Evolutionary conservation across 2,329 filamentous ascomycete genomes (phyloP).

Genomic region (Neonectria faginata): DNA sequence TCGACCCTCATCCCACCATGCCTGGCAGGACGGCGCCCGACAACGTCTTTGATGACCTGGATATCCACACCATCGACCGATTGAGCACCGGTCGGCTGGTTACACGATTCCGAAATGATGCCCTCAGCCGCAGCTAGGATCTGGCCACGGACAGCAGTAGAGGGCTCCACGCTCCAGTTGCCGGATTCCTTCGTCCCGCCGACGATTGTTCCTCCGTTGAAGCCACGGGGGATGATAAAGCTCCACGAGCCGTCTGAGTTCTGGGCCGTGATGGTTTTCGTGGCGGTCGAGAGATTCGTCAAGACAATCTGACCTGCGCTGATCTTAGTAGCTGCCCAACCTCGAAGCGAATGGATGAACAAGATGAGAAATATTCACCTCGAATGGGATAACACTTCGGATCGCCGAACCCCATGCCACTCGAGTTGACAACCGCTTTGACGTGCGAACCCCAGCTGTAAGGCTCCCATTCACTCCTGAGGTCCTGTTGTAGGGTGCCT

Average conservation of each 20-base stretch:
- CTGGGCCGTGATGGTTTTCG: constrained; percentile 66
- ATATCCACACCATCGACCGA: constrained; percentile 47
- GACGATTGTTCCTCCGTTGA: constrained; percentile 72
- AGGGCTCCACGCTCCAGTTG: constrained; percentile 65
- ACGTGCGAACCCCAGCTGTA: constrained; percentile 42
- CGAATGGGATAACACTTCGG: constrained; percentile 49
- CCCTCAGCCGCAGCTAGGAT: constrained; percentile 31
- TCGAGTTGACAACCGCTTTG: constrained; percentile 49
- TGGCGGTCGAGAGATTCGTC: constrained; percentile 52
- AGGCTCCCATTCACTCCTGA: constrained; percentile 50
- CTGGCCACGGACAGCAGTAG: constrained; percentile 56
- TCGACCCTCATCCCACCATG: constrained; percentile 60
- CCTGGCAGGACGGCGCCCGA: constrained; percentile 59
- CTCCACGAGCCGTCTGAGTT: constrained; percentile 72
- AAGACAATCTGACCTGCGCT: constrained; percentile 51
- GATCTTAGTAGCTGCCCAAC: constrained; percentile 19
- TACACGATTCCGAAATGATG: constrained; percentile 32
- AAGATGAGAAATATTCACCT: constrained; percentile 37
- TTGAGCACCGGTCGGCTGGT: neutral
- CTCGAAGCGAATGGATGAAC: neutral
- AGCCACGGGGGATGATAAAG: constrained; percentile 71
- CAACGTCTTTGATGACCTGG: constrained; percentile 57
- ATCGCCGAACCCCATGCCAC: constrained; percentile 51
- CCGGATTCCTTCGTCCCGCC: constrained; percentile 73
- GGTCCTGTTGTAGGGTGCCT: constrained; percentile 42